phyloP scores from a whole-genome alignment of 129 eudicot species.

The Dittrichia graveolens region DNA sequence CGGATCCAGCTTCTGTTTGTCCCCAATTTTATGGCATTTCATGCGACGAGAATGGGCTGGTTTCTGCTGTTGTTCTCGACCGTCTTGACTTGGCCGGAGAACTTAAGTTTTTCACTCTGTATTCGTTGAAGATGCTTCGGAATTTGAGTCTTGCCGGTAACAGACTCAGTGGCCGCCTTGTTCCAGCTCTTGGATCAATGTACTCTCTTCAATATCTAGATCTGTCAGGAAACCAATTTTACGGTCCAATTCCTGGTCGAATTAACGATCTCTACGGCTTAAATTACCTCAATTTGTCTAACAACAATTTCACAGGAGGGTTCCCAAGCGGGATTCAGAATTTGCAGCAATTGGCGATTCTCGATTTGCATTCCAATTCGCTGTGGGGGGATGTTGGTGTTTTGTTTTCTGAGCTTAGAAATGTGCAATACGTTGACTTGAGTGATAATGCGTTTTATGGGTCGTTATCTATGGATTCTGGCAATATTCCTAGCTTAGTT shows the following conservation, averaged over 20 bases:
- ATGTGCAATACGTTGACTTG: conserved; percentile 86
- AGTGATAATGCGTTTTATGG: conserved; percentile 70
- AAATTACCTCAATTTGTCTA: conserved; percentile 69
- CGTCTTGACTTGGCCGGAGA: conserved; percentile 71
- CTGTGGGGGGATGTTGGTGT: conserved; percentile 65
- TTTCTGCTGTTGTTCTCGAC: conserved; percentile 59
- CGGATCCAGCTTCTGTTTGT: conserved; percentile 52
- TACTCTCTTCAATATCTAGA: conserved; percentile 65
- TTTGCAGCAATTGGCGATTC: conserved; percentile 68
- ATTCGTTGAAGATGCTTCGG: conserved; percentile 44
- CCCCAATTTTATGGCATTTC: conserved; percentile 60
- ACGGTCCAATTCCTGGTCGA: conserved; percentile 79
- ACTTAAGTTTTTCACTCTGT: conserved; percentile 65
- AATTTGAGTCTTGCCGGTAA: conserved; percentile 78
- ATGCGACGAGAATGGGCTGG: conserved; percentile 47
- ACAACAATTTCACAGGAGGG: conserved; percentile 58
- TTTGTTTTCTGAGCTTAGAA: conserved; percentile 59
- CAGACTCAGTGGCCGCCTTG: conserved; percentile 63
- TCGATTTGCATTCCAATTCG: conserved; percentile 78
- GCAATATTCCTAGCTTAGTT: conserved; percentile 58
- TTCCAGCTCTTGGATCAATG: conserved; percentile 70
- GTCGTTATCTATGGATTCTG: conserved; percentile 45
- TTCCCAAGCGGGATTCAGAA: conserved; percentile 66
- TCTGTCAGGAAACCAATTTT: conserved; percentile 75
- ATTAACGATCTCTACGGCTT: conserved; percentile 69